These are phyloP conservation scores for Alopecurus myosuroides DNA, from an alignment of 176 grass and related monocot species.

Conservation along the genomic window DNA sequence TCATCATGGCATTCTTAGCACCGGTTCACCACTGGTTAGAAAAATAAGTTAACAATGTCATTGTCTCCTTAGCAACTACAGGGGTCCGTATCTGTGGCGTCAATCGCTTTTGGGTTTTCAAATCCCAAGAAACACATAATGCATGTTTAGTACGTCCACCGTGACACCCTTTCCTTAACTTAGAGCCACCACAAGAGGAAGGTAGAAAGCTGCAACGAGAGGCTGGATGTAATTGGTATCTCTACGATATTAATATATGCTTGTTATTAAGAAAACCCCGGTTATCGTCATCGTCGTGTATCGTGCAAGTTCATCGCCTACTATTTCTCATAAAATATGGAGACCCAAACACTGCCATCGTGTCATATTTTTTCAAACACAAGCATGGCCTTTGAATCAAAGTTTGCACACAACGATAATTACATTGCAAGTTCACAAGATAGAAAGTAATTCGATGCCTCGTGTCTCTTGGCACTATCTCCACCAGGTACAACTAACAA, in stretches of 20 bases:
- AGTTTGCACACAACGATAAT: too few species aligned
- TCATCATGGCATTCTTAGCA: neutral
- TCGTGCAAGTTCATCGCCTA: neutral
- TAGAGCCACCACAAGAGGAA: neutral
- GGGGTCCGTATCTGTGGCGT: neutral
- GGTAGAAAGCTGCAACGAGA: neutral
- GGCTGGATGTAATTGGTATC: too few species aligned
- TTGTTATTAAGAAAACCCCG: too few species aligned
- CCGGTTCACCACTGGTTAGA: neutral
- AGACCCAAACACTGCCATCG: neutral
- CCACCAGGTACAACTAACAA: too few species aligned
- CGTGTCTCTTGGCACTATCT: too few species aligned
- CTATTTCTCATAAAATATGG: neutral
- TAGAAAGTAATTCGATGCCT: too few species aligned
- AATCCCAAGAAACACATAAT: neutral
- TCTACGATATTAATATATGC: too few species aligned
- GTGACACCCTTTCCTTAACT: neutral
- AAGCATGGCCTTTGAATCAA: too few species aligned
- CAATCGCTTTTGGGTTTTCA: neutral
- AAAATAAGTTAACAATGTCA: neutral
- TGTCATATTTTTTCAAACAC: too few species aligned
- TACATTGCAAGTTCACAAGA: too few species aligned
- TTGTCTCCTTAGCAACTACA: neutral
- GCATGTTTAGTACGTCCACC: neutral
- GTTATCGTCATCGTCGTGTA: neutral